Base-by-base conservation (phyloP, 2,329 filamentous ascomycete genomes). In the Cladophialophora chaetospira region DNA sequence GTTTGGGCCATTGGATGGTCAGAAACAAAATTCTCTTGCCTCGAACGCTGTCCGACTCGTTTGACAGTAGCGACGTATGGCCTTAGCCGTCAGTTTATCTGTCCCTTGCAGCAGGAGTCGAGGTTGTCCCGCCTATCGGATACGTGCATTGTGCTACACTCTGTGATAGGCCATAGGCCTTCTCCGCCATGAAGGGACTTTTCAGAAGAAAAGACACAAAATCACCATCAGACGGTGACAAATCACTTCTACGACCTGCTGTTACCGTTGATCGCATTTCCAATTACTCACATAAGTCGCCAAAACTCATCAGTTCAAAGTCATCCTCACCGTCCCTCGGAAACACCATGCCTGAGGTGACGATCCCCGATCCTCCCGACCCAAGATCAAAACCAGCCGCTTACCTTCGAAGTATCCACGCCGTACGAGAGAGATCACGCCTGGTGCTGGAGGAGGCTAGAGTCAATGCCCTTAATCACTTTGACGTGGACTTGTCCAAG, bases 331-430 rank as follows among this genome's bases (percentile, higher is more conserved):
- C 62, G 11, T 50, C 53, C n/a, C 55, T 65, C 59, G 52, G 45
- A 40, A 55, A 36, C 25, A 53, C 48, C 26, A 59, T 65, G 44
- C 82, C 92, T 64, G 89, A 91, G 72, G 81, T 95, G 67, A 84
- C 91, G 63, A 82, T 97, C 45, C 89, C 93, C 47, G 87, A 85
- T 68, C 86, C 91, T 13, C 92, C 93, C 25, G 92, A 97, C 74
- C 92, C 93, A 67, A 82, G 87, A 61, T 80, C 93, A 65, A 91
- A 97, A 71, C 92, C 93, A 17, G 90, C 88, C 21, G 92, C 87
- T 60, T 97, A 97, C 74, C 82, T 99, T 68, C 86, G 89, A 70
- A 97, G 91, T 75, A 84, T 97, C 68, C 86, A 90, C 68, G 86
- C 94, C 25, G 91, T 99, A 23, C 83, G 94, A 61, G 91, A 97